Conservation (phyloP, 306 rosid species). For the Ceratonia siliqua region DNA sequence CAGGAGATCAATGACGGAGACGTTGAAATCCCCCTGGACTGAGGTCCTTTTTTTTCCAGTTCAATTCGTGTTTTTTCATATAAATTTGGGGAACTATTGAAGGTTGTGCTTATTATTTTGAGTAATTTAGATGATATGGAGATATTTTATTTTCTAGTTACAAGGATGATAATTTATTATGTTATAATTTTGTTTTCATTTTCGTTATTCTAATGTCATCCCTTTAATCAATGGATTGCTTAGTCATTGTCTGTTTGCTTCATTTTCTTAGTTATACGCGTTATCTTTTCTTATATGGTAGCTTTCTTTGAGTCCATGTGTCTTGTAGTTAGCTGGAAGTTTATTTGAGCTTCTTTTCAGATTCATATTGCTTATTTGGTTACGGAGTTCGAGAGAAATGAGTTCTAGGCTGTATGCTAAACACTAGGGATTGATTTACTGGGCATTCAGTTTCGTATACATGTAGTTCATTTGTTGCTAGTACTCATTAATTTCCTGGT, state of each 20-base stretch:
- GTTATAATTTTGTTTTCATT: constrained; percentile 6
- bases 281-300: too few species aligned
- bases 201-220: background rate
- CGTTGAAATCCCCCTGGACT: constrained; percentile 79
- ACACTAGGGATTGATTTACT: background rate
- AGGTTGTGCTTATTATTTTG: constrained; percentile 29
- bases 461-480: background rate
- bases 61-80: constrained; percentile 34
- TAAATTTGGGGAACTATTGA: constrained; percentile 31
- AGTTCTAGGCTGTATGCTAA: background rate
- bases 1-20: constrained; percentile 79
- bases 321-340: background rate
- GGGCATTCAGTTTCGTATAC: background rate
- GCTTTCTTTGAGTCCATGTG: background rate
- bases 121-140: constrained; percentile 44
- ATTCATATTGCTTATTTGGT: background rate
- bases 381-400: background rate
- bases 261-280: background rate
- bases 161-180: constrained; percentile 12
- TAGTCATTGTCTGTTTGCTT: background rate
- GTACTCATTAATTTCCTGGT: background rate
- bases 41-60: constrained; percentile 28
- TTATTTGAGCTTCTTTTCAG: background rate
- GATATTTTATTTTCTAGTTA: constrained; percentile 25
- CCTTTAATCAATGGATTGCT: background rate